Conservation (phyloP, 371 early-diverging fungal genomes). For the Mortierella sp. region DNA sequence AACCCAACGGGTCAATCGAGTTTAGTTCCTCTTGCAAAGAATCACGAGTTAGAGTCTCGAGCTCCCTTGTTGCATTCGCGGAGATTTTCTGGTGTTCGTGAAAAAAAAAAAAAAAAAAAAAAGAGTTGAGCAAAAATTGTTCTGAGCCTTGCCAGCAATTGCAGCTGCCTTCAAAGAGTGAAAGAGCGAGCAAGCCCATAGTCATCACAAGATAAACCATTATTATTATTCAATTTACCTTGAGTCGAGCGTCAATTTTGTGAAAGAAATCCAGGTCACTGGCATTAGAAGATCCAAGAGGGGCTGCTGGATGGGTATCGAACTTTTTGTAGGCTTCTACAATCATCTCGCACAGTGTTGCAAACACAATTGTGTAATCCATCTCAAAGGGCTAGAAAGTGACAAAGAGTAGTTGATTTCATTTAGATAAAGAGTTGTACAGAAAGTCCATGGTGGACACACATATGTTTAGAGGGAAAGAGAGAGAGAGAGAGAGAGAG, state of each 20-base stretch:
- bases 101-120: background rate
- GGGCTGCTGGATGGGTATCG: conserved; percentile 2
- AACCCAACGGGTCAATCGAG: conserved; percentile 18
- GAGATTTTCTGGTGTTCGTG: conserved; percentile 20
- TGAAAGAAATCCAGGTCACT: conserved; percentile 17
- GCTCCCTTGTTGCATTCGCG: conserved; percentile 6
- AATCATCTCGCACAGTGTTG: conserved; percentile 32
- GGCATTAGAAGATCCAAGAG: background rate
- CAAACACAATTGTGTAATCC: conserved; percentile 33
- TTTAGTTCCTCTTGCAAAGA: conserved; percentile 26
- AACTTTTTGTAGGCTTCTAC: conserved; percentile 29
- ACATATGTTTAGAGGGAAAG: background rate
- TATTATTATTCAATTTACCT: conserved; percentile 18
- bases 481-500: background rate
- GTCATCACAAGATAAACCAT: background rate
- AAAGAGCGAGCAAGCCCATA: background rate
- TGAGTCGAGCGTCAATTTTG: conserved; percentile 35
- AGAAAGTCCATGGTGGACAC: background rate
- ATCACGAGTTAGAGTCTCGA: conserved; percentile 17
- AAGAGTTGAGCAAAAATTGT: too few species aligned
- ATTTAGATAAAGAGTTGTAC: background rate
- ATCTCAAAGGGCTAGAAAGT: conserved; percentile 30
- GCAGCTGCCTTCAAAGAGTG: too few species aligned
- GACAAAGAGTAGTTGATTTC: background rate
- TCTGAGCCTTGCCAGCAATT: too few species aligned